Evolutionary conservation across 345 rosid species (phyloP), one percentile per base, ranked within the genome.

Genomic region (Turritis glabra): DNA sequence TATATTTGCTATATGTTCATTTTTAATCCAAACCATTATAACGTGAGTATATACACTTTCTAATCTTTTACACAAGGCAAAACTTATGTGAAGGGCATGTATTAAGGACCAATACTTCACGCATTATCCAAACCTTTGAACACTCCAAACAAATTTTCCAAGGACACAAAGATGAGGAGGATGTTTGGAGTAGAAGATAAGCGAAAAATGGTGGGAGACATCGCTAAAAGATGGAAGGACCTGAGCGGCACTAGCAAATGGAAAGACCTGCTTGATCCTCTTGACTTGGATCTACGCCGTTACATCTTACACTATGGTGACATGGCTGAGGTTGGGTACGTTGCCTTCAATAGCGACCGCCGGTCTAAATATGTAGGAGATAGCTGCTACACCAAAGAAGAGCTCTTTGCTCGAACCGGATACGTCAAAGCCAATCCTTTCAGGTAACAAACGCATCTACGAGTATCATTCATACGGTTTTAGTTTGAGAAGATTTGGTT

Each of bases 271-370:
- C 75, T 86, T 60, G 61, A 79, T 46, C 88, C 90, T 38, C 81
- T 86, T 14, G 82, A 84, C 52, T 27, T 63, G 59, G 86, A 86
- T 68, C 81, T 82, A 33, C 86, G 87, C 58, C 71, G 72, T 13
- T 84, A 72, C 46, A 60, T 86, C 25, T 46, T 84, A 41, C 85
- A 84, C 79, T 86, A 86, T 7, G 82, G 84, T 3, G 84, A 86
- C 58, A 77, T 76, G 67, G 83, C 79, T 23, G 74, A 32, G 55
- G 82, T 85, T 3, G 60, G 65, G 7, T 67, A 76, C 4, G 68
- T 77, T 46, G 72, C 82, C 46, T 86, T 81, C 59, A 83, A 81
- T 21, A 37, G 69, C 3, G 75, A 67, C 12, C 72, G 43, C 13
- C 23, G 48, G 2, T 78, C 80, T 4, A 76, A 63, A 27, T 76